phyloP scores from a whole-genome alignment of 495 filamentous ascomycete species.

The Aspergillus asperescens region DNA sequence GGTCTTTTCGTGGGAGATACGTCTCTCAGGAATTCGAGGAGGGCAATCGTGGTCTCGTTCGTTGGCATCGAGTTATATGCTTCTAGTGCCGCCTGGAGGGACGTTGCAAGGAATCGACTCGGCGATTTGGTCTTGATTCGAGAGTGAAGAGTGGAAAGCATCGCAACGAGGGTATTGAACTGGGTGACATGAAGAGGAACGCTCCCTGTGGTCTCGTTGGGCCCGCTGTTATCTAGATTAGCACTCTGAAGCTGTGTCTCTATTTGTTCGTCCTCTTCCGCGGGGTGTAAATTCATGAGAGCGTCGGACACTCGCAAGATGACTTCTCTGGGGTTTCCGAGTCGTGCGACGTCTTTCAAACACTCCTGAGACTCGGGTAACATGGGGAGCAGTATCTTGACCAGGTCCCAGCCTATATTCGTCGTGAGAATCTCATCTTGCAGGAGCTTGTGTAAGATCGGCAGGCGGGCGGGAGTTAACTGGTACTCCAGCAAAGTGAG shows the following conservation, averaged over 20 bases:
- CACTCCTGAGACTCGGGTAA: slow-evolving; percentile 67
- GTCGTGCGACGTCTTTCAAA: slow-evolving; percentile 68
- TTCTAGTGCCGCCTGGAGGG: slow-evolving; percentile 68
- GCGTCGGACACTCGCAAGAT: slow-evolving; percentile 81
- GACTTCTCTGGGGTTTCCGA: slow-evolving; percentile 92
- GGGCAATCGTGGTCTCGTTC: slow-evolving; percentile 64
- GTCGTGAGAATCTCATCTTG: slow-evolving; percentile 78
- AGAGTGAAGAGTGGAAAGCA: slow-evolving; percentile 79
- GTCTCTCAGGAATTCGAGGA: slow-evolving; percentile 70
- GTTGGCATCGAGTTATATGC: slow-evolving; percentile 55
- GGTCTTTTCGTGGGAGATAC: slow-evolving; percentile 70
- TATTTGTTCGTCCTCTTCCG: slow-evolving; percentile 42
- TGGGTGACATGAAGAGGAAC: slow-evolving; percentile 40
- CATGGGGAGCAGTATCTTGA: slow-evolving; percentile 74
- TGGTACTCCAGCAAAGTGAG: slow-evolving; percentile 84
- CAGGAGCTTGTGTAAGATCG: slow-evolving; percentile 68
- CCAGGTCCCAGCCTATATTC: slow-evolving; percentile 95
- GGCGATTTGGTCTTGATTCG: slow-evolving; percentile 88
- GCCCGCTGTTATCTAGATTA: not conserved
- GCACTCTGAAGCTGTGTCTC: slow-evolving; percentile 1
- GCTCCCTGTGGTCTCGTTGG: slow-evolving; percentile 6
- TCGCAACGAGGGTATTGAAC: slow-evolving; percentile 71
- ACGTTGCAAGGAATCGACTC: slow-evolving; percentile 87
- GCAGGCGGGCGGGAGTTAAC: slow-evolving; percentile 68
- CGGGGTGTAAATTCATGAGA: slow-evolving; percentile 53